Percentiles rank a stretch among this genome's conserved stretches.
Conservation (phyloP, 108 stramenopile species). For the Epipyxis sp. region DNA sequence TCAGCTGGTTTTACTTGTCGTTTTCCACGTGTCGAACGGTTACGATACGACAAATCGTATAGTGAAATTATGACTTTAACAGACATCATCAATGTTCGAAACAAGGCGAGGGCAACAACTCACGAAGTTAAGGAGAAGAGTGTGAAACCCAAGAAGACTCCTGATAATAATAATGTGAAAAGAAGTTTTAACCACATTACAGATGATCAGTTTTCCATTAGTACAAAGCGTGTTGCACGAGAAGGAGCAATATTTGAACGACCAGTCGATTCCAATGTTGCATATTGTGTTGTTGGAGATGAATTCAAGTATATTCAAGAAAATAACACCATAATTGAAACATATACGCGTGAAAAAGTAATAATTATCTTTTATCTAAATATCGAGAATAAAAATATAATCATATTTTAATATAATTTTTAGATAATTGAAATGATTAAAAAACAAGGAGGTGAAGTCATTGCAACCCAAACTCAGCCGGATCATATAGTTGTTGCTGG, state of each 20-base stretch:
- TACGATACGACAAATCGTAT: conserved; percentile 32
- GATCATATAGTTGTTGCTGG: background rate
- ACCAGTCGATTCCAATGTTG: background rate
- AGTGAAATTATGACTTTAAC: background rate
- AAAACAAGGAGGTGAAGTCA: conserved; percentile 14
- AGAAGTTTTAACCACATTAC: background rate
- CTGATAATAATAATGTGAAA: background rate
- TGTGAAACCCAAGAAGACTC: background rate
- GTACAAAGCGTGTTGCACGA: background rate
- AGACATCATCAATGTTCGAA: background rate
- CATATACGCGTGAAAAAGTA: background rate
- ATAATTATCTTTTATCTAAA: background rate
- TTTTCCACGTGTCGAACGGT: conserved; percentile 27
- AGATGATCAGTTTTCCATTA: background rate
- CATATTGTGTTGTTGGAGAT: background rate
- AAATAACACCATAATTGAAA: background rate
- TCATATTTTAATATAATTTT: background rate
- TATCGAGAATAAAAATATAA: background rate
- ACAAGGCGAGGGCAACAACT: background rate
- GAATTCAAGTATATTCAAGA: background rate
- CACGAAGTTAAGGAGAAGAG: background rate
- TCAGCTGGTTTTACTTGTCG: conserved; percentile 25
- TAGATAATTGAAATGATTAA: background rate
- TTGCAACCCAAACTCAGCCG: conserved; percentile 3
- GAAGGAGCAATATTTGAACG: background rate